Base-by-base conservation (phyloP, 1,284 basidiomycete genomes). In the Sporisorium iseilematis-ciliati region DNA sequence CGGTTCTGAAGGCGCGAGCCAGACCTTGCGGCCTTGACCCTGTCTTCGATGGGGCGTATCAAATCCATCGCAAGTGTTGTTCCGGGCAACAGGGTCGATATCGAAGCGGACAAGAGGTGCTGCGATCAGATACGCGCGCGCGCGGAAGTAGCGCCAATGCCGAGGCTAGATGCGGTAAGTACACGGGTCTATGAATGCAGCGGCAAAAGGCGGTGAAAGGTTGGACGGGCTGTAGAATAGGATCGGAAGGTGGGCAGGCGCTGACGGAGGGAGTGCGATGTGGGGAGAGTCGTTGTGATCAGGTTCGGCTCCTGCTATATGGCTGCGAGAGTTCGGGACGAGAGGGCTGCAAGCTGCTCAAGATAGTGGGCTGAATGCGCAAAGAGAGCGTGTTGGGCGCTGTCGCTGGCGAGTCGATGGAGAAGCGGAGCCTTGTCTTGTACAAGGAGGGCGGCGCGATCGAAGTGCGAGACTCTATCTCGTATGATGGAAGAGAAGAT, bases 1-100 rank as follows among this genome's bases (percentile, higher is more conserved):
- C 71, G 71, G 26, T 74, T 74, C 55, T 74, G 71, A n/a, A 74
- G 65, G 38, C 71, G 71, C 23, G 71, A 74, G 6, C 71, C 71
- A 7, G 65, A 65, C 42, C 71, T 65, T 7, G 61, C 61, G 26
- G 65, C 61, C 61, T 74, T 68, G 54, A 68, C 49, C 52, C 56
- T 68, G 50, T 68, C 65, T 16, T 74, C 62, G 31, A 61, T 31
- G 18, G 63, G 51, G 29, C 65, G 52, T 33, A 58, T 67, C 56
- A 73, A 45, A 12, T 73, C 70, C 64, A 73, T 73, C 6, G n/a
- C 25, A 4, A 3, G 46, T 14, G 14, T 11, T 16, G 21, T 16
- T 20, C 11, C 0, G 21, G 49, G 21, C 31, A 21, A 23, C 3
- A 35, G 49, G 21, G 18, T 23, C 49, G 20, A 23, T 16, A 5